Evolutionary conservation across 768 basidiomycete species (phyloP), one percentile per base, ranked within the genome.

Genomic region (Kwoniella heveanensis): DNA sequence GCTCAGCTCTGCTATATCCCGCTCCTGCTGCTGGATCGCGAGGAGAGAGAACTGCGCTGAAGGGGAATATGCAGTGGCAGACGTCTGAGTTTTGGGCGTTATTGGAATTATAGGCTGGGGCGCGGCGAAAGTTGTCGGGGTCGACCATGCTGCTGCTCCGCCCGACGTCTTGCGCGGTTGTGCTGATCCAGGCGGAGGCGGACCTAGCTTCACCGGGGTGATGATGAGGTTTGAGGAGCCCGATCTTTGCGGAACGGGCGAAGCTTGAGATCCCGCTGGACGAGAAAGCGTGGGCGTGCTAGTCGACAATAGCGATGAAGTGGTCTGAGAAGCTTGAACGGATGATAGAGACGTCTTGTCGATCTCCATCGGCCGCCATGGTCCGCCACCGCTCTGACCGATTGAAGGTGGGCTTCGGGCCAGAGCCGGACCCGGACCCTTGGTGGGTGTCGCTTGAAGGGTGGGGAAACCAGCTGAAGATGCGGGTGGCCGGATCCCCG

Each of bases 1-100:
- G 0, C 72, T 67, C 66, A 80, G 82, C 61, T 87, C 85, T 2
- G 69, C 67, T 12, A 64, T 67, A 64, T 87, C 84, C 46, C 85
- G 83, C 77, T 93, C 90, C 48, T 87, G 82, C 75, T 87, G 84
- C 77, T 95, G 93, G 55, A 96, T 96, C n/a, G 88, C 90, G 0
- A 86, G 82, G 44, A 95, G 87, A 0, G 92, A 92, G 61, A 87
- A 82, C n/a, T 57, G 62, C 2, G 64, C 21, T 21, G 63, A 67
- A 3, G 80, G 69, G 0, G 78, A 67, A 10, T 65, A 47, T 15
- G 69, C 44, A 8, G 67, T 6, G 77, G 71, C 56, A 71, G 80
- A 6, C 80, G 87, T 83, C 39, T 44, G 9, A 3, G 39, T 44
- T 3, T 44, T 44, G 39, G 39, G 39, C 0, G 85, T 83, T 0